phyloP scores from a whole-genome alignment of 208 protist species.

The Acanthamoeba royreba region DNA sequence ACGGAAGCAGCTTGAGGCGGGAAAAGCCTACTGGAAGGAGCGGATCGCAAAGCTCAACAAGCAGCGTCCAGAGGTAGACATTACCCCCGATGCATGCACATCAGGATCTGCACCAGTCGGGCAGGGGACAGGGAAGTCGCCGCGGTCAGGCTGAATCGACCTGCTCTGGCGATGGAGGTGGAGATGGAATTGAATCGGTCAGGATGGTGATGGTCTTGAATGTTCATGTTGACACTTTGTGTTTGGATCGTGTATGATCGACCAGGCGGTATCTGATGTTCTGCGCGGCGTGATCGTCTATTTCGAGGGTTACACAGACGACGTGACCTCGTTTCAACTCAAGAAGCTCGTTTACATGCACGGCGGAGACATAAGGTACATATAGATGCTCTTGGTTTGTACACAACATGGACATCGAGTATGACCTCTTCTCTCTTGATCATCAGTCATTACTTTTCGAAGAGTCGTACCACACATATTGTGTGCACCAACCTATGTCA shows the following conservation, averaged over 20 bases:
- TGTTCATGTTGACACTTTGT: background rate
- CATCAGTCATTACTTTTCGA: conserved; percentile 42
- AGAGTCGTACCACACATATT: conserved; percentile 12
- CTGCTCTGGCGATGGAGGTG: no score
- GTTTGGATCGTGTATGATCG: background rate
- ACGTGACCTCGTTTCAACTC: background rate
- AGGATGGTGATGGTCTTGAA: no score
- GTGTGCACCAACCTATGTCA: conserved; percentile 36
- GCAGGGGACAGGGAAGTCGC: no score
- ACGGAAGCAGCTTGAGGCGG: background rate
- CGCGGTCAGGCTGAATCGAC: no score
- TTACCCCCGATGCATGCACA: background rate
- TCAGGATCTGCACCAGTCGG: background rate
- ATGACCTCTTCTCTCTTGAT: background rate
- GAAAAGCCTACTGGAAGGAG: background rate
- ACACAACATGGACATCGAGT: background rate
- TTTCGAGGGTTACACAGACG: conserved; percentile 46
- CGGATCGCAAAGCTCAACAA: background rate
- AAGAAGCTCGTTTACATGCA: conserved; percentile 33
- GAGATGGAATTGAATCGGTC: no score
- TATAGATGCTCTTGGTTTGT: background rate
- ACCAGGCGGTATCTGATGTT: background rate
- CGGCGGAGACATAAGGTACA: background rate
- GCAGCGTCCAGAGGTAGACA: background rate
- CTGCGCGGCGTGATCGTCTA: conserved; percentile 4